A percentile compares a stretch with the other conserved stretches of the same genome.
These are phyloP conservation scores for Cladosporium halotolerans DNA, from an alignment of 2,329 filamentous ascomycete genomes.

Conservation along the genomic window DNA sequence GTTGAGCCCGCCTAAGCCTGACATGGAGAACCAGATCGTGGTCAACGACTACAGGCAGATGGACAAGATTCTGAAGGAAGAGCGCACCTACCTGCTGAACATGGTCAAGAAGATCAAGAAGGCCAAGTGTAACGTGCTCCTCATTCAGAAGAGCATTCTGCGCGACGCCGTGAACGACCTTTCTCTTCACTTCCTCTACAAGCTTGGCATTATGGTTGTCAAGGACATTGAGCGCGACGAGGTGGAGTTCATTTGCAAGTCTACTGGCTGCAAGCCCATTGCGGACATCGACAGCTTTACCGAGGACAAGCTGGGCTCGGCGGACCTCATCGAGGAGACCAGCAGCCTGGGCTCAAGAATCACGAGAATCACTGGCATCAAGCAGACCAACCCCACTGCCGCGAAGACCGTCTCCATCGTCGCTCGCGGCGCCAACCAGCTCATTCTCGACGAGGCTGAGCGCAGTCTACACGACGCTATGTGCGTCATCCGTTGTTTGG, in stretches of 20 bases:
- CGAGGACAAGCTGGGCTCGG: conserved; percentile 92
- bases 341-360: conserved; percentile 82
- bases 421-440: conserved; percentile 83
- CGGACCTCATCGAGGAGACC: conserved; percentile 89
- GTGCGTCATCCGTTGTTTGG: conserved; percentile 91
- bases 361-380: conserved; percentile 91
- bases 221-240: conserved; percentile 99
- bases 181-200: conserved; percentile 93
- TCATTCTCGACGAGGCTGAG: conserved; percentile 96
- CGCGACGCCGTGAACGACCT: conserved; percentile 97
- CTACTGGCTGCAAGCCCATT: conserved; percentile 96
- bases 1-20: conserved; percentile 93
- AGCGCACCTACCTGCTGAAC: conserved; percentile 94
- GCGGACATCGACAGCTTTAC: conserved; percentile 98
- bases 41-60: conserved; percentile 99
- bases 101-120: conserved; percentile 99
- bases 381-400: conserved; percentile 51
- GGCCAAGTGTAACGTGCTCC: conserved; percentile 96
- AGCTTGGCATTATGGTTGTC: conserved; percentile 88
- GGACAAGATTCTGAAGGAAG: conserved; percentile 99
- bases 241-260: conserved; percentile 99
- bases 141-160: conserved; percentile 98
- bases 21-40: conserved; percentile 99
- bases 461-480: conserved; percentile 94
- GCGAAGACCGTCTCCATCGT: conserved; percentile 89